phyloP scores from a whole-genome alignment of 2,329 filamentous ascomycete genomes.

The Chaetomiaceae sp. region DNA sequence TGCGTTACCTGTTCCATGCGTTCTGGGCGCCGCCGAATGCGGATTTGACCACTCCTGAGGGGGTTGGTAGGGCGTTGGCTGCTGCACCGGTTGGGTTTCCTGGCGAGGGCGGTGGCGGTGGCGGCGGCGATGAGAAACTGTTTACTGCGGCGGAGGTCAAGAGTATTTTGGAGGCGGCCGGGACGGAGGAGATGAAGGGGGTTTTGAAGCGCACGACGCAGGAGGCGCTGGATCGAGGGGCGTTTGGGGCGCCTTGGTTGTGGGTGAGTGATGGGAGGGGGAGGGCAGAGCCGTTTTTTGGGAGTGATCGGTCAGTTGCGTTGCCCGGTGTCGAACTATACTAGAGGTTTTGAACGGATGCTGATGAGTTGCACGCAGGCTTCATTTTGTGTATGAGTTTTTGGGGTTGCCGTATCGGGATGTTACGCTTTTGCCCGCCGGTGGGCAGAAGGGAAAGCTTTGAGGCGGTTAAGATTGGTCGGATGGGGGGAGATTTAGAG shows the following conservation, averaged over 20 bases:
- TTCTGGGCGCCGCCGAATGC: conserved; percentile 59
- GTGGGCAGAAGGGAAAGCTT: conserved; percentile 34
- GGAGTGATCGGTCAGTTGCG: conserved; percentile 63
- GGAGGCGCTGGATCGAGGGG: conserved; percentile 58
- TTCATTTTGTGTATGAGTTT: conserved; percentile 64
- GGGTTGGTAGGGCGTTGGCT: conserved; percentile 22
- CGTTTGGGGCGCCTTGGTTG: conserved; percentile 75
- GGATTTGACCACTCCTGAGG: conserved; percentile 46
- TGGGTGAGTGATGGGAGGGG: conserved; percentile 59
- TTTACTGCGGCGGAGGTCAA: conserved; percentile 51
- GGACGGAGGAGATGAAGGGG: conserved; percentile 41
- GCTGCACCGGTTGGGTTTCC: conserved; percentile 1
- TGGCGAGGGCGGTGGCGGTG: neutral
- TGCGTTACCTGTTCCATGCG: conserved; percentile 52
- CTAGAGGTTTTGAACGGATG: too few relatives aligned
- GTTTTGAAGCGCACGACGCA: conserved; percentile 53
- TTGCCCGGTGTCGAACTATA: too few relatives aligned
- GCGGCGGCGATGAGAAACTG: conserved; percentile 22
- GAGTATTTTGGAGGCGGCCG: conserved; percentile 51
- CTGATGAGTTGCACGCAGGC: conserved; percentile 49
- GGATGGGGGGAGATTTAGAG: too few relatives aligned
- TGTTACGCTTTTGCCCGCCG: conserved; percentile 40
- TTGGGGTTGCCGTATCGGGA: conserved; percentile 58
- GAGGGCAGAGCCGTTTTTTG: conserved; percentile 66
- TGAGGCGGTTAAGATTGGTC: conserved; percentile 19